A percentile compares a stretch with the other conserved stretches of the same genome.
Conservation (phyloP, 768 basidiomycete genomes). For the Tricholoma terreum region DNA sequence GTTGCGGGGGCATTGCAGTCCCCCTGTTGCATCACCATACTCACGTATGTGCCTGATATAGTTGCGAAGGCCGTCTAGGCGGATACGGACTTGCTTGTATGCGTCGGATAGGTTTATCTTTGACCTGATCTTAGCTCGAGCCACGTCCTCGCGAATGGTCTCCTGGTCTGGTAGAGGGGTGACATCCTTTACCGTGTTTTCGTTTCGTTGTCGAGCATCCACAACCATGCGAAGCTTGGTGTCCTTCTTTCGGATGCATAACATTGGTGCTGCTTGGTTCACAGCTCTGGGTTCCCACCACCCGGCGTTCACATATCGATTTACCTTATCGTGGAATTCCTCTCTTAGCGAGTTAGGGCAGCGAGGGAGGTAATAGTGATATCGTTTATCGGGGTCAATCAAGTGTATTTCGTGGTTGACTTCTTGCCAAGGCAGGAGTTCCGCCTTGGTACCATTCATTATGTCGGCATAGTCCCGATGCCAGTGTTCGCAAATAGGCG, state of each 20-base stretch:
- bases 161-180: conserved; percentile 43
- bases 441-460: conserved; percentile 15
- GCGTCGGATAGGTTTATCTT: conserved; percentile 41
- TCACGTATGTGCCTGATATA: conserved; percentile 33
- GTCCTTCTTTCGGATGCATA: conserved; percentile 33
- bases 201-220: conserved; percentile 33
- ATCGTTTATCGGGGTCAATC: conserved; percentile 29
- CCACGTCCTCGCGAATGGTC: conserved; percentile 26
- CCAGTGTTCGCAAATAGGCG: conserved; percentile 17
- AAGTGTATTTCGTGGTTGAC: conserved; percentile 39
- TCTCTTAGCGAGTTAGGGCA: conserved; percentile 31
- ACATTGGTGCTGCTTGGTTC: conserved; percentile 26
- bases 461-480: conserved; percentile 20
- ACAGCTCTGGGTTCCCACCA: conserved; percentile 32
- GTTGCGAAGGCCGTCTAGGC: conserved; percentile 30
- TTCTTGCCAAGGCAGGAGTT: conserved; percentile 30
- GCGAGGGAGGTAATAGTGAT: conserved; percentile 26
- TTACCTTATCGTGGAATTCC: conserved; percentile 31
- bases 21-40: conserved; percentile 37
- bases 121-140: conserved; percentile 26
- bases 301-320: conserved; percentile 24
- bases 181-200: conserved; percentile 37
- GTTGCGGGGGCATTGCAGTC: conserved; percentile 23
- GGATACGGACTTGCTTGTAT: conserved; percentile 40
- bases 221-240: conserved; percentile 31